Percentiles rank a stretch among this genome's conserved stretches.
These are phyloP conservation scores for Pichia sp. DNA, from an alignment of 1,139 yeast genomes.

Conservation along the genomic window DNA sequence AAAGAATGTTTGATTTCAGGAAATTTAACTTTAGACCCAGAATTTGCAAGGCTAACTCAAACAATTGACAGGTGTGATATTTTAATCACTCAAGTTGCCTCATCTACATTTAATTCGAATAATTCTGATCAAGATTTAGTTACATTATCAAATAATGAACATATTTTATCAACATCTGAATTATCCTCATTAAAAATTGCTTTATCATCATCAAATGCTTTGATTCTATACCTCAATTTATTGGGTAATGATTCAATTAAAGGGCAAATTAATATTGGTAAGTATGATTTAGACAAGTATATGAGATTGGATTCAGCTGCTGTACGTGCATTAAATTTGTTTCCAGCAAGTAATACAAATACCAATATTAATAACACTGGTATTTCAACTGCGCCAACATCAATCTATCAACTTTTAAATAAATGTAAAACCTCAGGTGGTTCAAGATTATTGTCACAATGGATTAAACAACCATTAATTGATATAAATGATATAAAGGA, in stretches of 20 bases:
- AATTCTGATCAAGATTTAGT: slow-evolving; percentile 72
- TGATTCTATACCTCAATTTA: slow-evolving; percentile 58
- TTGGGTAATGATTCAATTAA: slow-evolving; percentile 49
- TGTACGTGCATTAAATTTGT: slow-evolving; percentile 75
- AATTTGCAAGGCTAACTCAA: slow-evolving; percentile 44
- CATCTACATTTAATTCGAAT: slow-evolving; percentile 49
- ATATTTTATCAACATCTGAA: slow-evolving; percentile 57
- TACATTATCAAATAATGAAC: slow-evolving; percentile 51
- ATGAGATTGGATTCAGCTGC: slow-evolving; percentile 93
- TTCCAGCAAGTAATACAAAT: slow-evolving; percentile 45
- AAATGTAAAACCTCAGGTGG: slow-evolving; percentile 86
- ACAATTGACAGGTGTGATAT: slow-evolving; percentile 72
- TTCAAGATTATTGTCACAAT: slow-evolving; percentile 74
- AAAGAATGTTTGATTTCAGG: slow-evolving; percentile 61
- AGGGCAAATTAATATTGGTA: slow-evolving; percentile 48
- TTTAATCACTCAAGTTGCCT: slow-evolving; percentile 55
- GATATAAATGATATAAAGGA: slow-evolving; percentile 49
- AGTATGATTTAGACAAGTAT: slow-evolving; percentile 65
- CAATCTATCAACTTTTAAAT: slow-evolving; percentile 77
- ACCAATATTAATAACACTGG: slow-evolving; percentile 16
- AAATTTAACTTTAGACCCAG: slow-evolving; percentile 34
- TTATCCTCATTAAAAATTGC: slow-evolving; percentile 31
- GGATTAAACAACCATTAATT: slow-evolving; percentile 94
- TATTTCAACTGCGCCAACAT: slow-evolving; percentile 39
- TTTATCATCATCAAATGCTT: slow-evolving; percentile 54